These are phyloP conservation scores for Fusarium udum DNA, from an alignment of 2,329 filamentous ascomycete species.

Conservation along the genomic window DNA sequence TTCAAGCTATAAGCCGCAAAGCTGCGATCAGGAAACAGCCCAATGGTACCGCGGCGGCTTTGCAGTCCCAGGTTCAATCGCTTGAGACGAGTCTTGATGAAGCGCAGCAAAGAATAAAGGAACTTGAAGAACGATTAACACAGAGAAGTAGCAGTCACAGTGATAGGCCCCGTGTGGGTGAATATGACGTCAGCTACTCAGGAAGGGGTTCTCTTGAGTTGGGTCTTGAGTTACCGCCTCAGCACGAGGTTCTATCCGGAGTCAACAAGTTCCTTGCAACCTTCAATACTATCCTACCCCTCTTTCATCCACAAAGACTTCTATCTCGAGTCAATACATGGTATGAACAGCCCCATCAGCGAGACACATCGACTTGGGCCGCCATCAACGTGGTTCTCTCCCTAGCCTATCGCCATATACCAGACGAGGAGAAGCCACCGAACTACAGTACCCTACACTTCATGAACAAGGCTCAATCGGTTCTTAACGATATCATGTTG, in stretches of 20 bases:
- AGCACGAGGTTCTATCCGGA: neutral
- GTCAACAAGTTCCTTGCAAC: conserved; percentile 1
- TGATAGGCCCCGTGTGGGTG: accelerated
- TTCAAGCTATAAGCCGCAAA: conserved; percentile 4
- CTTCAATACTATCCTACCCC: conserved; percentile 11
- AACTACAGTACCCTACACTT: neutral
- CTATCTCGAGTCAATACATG: neutral
- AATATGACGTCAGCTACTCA: neutral
- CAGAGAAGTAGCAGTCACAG: neutral
- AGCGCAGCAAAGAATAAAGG: neutral
- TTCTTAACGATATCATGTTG: conserved; percentile 1
- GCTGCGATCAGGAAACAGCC: neutral
- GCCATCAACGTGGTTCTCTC: conserved; percentile 22
- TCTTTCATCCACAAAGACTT: conserved; percentile 9
- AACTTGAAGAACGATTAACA: neutral
- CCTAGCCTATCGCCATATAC: conserved; percentile 4
- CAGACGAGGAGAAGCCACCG: accelerated
- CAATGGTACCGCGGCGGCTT: accelerated
- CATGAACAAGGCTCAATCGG: conserved; percentile 25
- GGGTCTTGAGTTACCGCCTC: neutral
- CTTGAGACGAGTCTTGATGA: neutral
- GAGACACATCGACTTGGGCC: conserved; percentile 8
- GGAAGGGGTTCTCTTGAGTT: accelerated
- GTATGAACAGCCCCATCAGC: neutral
- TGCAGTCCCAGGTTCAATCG: neutral